Percentiles rank a stretch among this genome's conserved stretches.
phyloP scores from a whole-genome alignment of 805 yeast species.

The Yarrowia phangngaensis region DNA sequence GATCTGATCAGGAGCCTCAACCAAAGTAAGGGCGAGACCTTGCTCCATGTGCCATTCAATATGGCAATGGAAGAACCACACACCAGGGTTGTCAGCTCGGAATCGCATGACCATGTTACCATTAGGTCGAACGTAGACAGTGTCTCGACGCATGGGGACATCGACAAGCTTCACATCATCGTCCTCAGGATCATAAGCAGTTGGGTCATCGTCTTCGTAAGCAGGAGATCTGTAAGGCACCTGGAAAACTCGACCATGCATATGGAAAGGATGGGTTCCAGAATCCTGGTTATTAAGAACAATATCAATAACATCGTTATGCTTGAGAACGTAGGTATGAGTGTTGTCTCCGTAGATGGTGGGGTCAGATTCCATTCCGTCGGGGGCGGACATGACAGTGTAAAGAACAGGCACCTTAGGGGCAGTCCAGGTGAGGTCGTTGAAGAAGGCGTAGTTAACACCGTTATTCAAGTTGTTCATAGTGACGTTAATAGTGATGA shows the following conservation, averaged over 20 bases:
- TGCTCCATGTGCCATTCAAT: slow-evolving; percentile 97
- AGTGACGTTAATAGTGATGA: slow-evolving; percentile 63
- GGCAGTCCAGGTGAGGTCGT: slow-evolving; percentile 68
- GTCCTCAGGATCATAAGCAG: slow-evolving; percentile 52
- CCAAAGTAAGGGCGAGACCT: slow-evolving; percentile 75
- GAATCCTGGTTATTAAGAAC: slow-evolving; percentile 82
- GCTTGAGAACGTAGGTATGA: slow-evolving; percentile 64
- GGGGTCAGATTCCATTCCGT: slow-evolving; percentile 48
- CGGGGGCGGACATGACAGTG: slow-evolving; percentile 67
- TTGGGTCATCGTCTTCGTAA: slow-evolving; percentile 52
- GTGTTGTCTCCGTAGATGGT: slow-evolving; percentile 80
- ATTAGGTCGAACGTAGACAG: slow-evolving; percentile 71
- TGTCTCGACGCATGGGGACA: slow-evolving; percentile 81
- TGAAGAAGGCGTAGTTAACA: slow-evolving; percentile 93
- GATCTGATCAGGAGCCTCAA: slow-evolving; percentile 78
- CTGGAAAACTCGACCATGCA: slow-evolving; percentile 93
- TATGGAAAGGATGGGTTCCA: slow-evolving; percentile 95
- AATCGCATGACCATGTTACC: slow-evolving; percentile 84
- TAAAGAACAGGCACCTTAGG: slow-evolving; percentile 85
- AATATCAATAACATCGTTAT: slow-evolving; percentile 68
- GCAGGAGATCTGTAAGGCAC: slow-evolving; percentile 66
- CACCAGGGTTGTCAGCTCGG: slow-evolving; percentile 93
- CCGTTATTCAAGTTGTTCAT: slow-evolving; percentile 88
- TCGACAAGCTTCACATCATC: slow-evolving; percentile 56
- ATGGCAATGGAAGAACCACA: slow-evolving; percentile 98